Percentiles rank a stretch among this genome's conserved stretches.
phyloP scores from a whole-genome alignment of 441 rosid species.

The Erysimum cheiri region DNA sequence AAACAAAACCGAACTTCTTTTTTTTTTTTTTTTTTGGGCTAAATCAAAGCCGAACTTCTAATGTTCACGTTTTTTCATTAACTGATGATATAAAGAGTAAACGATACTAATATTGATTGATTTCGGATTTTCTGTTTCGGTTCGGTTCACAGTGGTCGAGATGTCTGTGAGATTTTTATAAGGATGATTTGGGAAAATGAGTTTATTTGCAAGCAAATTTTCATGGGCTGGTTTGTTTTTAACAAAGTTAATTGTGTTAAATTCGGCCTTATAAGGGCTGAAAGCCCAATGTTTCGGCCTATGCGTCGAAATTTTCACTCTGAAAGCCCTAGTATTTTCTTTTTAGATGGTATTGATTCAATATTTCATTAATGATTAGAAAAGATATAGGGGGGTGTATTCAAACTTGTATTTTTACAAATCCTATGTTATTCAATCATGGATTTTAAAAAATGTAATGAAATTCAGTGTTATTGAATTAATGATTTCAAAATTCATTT shows the following conservation, averaged over 20 bases:
- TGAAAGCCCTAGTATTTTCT: too few relatives aligned
- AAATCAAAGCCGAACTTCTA: background rate
- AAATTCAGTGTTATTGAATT: too few relatives aligned
- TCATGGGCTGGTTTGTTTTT: background rate
- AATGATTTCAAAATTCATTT: too few relatives aligned
- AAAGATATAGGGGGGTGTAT: too few relatives aligned
- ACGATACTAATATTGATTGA: background rate
- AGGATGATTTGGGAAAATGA: background rate
- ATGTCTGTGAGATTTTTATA: background rate
- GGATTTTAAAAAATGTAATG: too few relatives aligned
- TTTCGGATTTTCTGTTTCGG: background rate
- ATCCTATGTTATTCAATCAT: too few relatives aligned
- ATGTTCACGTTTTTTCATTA: background rate
- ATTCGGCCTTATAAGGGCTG: background rate
- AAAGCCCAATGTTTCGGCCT: background rate
- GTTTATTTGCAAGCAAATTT: background rate
- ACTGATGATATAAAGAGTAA: background rate
- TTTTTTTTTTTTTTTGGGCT: too few relatives aligned
- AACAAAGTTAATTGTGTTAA: background rate
- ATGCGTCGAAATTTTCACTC: background rate
- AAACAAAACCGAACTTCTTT: too few relatives aligned
- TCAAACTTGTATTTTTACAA: too few relatives aligned
- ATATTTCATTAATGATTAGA: background rate
- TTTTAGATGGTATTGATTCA: background rate
- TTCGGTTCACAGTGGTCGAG: slow-evolving; percentile 10